phyloP scores from a whole-genome alignment of 2,329 filamentous ascomycete species.

The Diaporthe sp. region DNA sequence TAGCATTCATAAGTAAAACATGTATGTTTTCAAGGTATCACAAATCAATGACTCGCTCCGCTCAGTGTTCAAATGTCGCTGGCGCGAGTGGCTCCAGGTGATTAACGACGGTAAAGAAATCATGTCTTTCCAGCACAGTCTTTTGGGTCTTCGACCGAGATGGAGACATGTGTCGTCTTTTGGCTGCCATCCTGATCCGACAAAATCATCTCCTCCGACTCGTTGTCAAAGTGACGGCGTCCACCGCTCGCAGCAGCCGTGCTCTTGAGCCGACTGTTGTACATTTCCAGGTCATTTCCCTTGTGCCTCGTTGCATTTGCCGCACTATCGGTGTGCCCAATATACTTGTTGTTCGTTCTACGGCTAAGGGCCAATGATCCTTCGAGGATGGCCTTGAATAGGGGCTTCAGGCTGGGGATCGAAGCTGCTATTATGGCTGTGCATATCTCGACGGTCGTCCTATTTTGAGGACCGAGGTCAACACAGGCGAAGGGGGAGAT shows the following conservation, averaged over 20 bases:
- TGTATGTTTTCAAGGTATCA: not conserved
- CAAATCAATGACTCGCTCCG: not conserved
- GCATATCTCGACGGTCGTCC: constrained; percentile 40
- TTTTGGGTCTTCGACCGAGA: not conserved
- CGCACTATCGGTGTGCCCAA: not conserved
- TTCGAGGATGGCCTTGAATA: constrained; percentile 38
- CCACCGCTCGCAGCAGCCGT: not conserved
- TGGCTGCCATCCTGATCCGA: not conserved
- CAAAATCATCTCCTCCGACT: constrained; percentile 11
- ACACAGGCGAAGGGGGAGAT: not conserved
- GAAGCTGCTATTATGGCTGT: constrained; percentile 44
- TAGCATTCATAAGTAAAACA: not conserved
- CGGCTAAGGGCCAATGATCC: constrained; percentile 1
- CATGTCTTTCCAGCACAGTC: not conserved
- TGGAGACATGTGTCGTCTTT: constrained; percentile 3
- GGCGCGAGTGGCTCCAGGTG: not conserved
- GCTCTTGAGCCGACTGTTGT: not conserved
- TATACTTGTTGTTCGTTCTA: not conserved
- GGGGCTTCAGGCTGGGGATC: constrained; percentile 42
- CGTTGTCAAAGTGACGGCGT: not conserved
- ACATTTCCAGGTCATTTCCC: not conserved
- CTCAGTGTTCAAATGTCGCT: not conserved
- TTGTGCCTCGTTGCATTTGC: not conserved
- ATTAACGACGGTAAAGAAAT: not conserved
- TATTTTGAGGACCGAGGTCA: not conserved